A percentile compares a stretch with the other conserved stretches of the same genome.
phyloP scores from a whole-genome alignment of 345 rosid genomes.

The Moricandia moricandioides region DNA sequence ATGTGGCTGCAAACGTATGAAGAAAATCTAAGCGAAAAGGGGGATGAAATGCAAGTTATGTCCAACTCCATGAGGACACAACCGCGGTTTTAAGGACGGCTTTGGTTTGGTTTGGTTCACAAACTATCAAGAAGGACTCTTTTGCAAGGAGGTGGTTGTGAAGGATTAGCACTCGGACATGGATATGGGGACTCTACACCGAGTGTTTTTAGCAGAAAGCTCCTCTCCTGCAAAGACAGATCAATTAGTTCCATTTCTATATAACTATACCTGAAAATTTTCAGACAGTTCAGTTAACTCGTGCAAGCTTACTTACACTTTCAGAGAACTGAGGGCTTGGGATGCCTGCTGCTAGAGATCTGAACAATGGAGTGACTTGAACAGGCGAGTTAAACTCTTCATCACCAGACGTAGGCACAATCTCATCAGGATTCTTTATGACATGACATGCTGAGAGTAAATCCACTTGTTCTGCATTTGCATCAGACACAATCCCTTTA shows the following conservation, averaged over 20 bases:
- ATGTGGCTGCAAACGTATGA: constrained; percentile 62
- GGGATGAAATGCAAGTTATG: constrained; percentile 24
- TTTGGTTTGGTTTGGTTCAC: constrained; percentile 34
- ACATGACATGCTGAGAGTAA: constrained; percentile 42
- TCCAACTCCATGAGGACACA: constrained; percentile 34
- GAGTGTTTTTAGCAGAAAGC: constrained; percentile 83
- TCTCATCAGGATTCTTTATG: constrained; percentile 37
- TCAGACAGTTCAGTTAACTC: background rate
- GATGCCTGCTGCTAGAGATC: constrained; percentile 94
- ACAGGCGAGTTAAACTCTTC: constrained; percentile 75
- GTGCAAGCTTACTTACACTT: constrained; percentile 79
- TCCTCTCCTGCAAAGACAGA: constrained; percentile 71
- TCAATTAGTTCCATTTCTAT: constrained; percentile 22
- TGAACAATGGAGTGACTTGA: constrained; percentile 90
- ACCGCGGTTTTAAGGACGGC: background rate
- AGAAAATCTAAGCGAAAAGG: constrained; percentile 30
- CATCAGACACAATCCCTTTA: constrained; percentile 41
- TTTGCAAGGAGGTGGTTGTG: constrained; percentile 90
- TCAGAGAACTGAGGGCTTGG: constrained; percentile 98
- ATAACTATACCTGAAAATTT: background rate
- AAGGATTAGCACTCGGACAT: constrained; percentile 52
- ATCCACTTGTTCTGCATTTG: constrained; percentile 45
- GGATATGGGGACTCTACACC: constrained; percentile 81
- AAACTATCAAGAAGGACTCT: constrained; percentile 92
- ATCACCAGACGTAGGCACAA: constrained; percentile 48